Evolutionary conservation across 2,329 filamentous ascomycete species (phyloP).

Genomic region (Onygena corvina): DNA sequence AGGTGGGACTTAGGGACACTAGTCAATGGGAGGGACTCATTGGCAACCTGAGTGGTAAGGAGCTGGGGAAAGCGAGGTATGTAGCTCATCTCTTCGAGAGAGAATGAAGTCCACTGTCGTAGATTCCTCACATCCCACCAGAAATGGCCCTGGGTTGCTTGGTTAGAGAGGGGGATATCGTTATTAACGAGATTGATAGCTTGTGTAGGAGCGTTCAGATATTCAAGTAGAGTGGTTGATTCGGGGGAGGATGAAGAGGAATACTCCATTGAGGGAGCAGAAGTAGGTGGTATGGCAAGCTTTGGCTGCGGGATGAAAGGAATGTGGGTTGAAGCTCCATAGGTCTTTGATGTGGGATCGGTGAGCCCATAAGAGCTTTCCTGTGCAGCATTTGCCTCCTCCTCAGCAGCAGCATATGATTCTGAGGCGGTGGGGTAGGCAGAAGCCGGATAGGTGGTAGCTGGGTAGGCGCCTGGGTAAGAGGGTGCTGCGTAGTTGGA

Average conservation of each 20-base stretch:
- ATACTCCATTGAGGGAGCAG: constrained; percentile 5
- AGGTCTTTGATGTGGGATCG: not conserved
- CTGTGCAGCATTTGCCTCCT: constrained; percentile 25
- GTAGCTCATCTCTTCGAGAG: constrained; percentile 54
- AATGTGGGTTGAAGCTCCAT: not conserved
- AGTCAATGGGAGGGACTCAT: constrained; percentile 29
- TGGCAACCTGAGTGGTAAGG: constrained; percentile 53
- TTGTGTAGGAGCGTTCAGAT: constrained; percentile 69
- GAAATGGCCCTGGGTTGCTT: constrained; percentile 66
- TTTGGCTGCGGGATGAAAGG: constrained; percentile 14
- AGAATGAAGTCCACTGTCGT: constrained; percentile 72
- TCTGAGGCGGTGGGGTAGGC: not conserved
- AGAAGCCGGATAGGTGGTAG: constrained; percentile 26
- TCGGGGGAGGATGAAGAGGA: constrained; percentile 9
- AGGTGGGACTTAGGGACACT: constrained; percentile 39
- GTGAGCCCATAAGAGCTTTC: constrained; percentile 1
- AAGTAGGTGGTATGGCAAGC: constrained; percentile 7
- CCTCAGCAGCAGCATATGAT: constrained; percentile 29
- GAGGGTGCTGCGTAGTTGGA: constrained; percentile 17
- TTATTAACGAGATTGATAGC: constrained; percentile 70
- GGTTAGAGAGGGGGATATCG: constrained; percentile 54
- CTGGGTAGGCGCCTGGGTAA: constrained; percentile 18
- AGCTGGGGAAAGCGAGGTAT: constrained; percentile 62
- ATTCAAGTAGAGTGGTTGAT: constrained; percentile 60
- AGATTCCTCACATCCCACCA: constrained; percentile 95